Conservation (phyloP, 768 basidiomycete species). For the Mycena alexandri region DNA sequence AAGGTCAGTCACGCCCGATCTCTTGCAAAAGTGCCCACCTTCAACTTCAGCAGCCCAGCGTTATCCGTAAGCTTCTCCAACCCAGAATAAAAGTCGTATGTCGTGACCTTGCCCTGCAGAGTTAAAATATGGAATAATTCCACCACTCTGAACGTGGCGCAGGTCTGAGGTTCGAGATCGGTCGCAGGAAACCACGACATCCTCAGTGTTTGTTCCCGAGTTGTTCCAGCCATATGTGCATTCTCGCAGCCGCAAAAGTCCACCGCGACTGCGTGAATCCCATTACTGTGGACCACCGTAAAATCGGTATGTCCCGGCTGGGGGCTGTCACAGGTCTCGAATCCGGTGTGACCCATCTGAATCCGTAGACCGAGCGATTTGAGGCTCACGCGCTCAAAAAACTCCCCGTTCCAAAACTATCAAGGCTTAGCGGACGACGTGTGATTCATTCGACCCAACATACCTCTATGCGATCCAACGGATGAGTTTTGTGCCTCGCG, state of each 20-base stretch:
- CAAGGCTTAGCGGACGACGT: no score
- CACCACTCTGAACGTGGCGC: not conserved
- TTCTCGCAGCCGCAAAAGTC: slow-evolving; percentile 1
- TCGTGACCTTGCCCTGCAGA: slow-evolving; percentile 15
- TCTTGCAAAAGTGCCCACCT: not conserved
- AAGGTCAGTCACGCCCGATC: not conserved
- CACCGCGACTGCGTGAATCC: not conserved
- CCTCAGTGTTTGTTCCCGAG: not conserved
- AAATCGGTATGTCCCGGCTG: slow-evolving; percentile 5
- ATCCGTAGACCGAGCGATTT: slow-evolving; percentile 5
- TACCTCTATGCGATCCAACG: not conserved
- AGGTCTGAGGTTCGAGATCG: not conserved
- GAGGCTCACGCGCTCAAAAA: not conserved
- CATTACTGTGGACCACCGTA: not conserved
- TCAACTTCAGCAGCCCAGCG: not conserved
- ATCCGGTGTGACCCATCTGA: not conserved
- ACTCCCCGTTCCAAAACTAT: not conserved
- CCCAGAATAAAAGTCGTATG: slow-evolving; percentile 32
- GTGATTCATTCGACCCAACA: not conserved
- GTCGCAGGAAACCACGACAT: not conserved
- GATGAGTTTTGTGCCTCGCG: not conserved
- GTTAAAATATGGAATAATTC: not conserved
- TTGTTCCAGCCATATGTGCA: not conserved
- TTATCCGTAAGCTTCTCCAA: slow-evolving; percentile 25
- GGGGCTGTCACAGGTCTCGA: not conserved